Percentiles rank a stretch among this genome's conserved stretches.
Conservation (phyloP, 257 asterid species). For the Solanum rostratum region DNA sequence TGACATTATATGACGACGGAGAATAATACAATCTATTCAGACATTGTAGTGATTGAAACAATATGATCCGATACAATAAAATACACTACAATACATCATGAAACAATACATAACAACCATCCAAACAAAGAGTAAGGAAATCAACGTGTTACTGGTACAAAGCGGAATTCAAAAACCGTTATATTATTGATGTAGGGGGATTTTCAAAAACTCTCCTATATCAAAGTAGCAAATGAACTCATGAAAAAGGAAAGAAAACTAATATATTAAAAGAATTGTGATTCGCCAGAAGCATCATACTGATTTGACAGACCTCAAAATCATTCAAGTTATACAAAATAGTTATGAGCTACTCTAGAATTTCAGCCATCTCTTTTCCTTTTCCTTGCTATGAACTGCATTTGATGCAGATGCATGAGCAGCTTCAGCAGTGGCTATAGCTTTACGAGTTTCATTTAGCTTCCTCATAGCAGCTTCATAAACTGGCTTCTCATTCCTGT, state of each 20-base stretch:
- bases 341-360: conserved; percentile 24
- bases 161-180: background rate
- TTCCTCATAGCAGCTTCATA: conserved; percentile 82
- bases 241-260: background rate
- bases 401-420: conserved; percentile 74
- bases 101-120: too few species aligned
- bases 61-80: too few species aligned
- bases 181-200: background rate
- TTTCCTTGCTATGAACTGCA: conserved; percentile 66
- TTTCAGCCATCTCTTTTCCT: conserved; percentile 89
- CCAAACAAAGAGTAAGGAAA: too few species aligned
- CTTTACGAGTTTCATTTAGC: conserved; percentile 62
- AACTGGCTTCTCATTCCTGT: conserved; percentile 65
- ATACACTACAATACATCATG: too few species aligned
- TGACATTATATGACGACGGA: too few species aligned
- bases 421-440: conserved; percentile 71
- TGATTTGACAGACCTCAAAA: background rate
- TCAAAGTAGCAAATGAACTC: background rate
- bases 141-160: background rate
- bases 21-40: too few species aligned
- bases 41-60: too few species aligned
- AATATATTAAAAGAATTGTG: background rate
- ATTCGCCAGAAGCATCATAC: background rate
- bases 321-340: background rate
- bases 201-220: background rate